Evolutionary conservation across 1,284 basidiomycete genomes (phyloP).

Genomic region (Hypsizygus ulmarius): DNA sequence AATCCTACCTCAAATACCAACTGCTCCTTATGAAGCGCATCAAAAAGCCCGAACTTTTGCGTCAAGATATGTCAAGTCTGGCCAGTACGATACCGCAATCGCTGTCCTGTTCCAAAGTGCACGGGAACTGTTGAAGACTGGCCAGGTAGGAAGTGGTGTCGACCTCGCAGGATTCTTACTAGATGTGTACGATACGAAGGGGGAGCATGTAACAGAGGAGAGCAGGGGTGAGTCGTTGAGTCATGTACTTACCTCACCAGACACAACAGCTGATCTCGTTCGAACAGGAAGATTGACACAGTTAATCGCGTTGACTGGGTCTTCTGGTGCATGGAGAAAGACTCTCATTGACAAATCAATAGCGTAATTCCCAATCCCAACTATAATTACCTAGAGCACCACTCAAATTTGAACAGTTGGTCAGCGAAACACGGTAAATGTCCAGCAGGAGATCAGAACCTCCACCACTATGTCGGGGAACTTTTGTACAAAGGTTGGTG

Average conservation of each 20-base stretch:
- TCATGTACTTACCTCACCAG: slow-evolving; percentile 4
- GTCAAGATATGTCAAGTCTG: slow-evolving; percentile 77
- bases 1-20: slow-evolving; percentile 70
- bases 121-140: slow-evolving; percentile 79
- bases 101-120: slow-evolving; percentile 87
- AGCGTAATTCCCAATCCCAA: slow-evolving; percentile 56
- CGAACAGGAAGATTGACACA: slow-evolving; percentile 72
- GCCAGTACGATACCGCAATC: slow-evolving; percentile 78
- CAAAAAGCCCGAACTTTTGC: slow-evolving; percentile 95
- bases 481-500: slow-evolving; percentile 79
- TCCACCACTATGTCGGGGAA: slow-evolving; percentile 88
- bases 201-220: slow-evolving; percentile 65
- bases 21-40: slow-evolving; percentile 85
- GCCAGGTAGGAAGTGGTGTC: slow-evolving; percentile 84
- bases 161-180: slow-evolving; percentile 79
- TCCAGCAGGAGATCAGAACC: slow-evolving; percentile 80
- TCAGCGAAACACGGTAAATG: slow-evolving; percentile 71
- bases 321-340: slow-evolving; percentile 78
- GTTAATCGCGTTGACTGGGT: slow-evolving; percentile 74
- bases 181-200: slow-evolving; percentile 76
- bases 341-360: slow-evolving; percentile 76
- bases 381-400: background rate
- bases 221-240: slow-evolving; percentile 64
- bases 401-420: slow-evolving; percentile 56
- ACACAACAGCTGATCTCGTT: slow-evolving; percentile 14